phyloP scores from a whole-genome alignment of 2,329 filamentous ascomycete species.

The Plenodomus tracheiphilus region DNA sequence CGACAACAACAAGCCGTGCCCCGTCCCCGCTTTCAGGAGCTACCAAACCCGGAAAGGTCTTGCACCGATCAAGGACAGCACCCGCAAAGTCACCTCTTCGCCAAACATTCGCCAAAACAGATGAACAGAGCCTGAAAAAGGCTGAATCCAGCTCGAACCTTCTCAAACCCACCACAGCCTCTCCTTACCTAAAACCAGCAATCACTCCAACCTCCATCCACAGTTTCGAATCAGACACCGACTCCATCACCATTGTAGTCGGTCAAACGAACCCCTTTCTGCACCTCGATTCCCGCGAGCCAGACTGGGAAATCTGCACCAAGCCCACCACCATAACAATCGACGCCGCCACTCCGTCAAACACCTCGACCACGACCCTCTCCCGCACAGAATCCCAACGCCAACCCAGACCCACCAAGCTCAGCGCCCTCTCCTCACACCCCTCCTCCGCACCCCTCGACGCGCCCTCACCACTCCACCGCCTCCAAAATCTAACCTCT shows the following conservation, averaged over 20 bases:
- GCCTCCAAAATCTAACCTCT: slow-evolving; percentile 19
- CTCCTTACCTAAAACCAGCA: slow-evolving; percentile 16
- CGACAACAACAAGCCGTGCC: slow-evolving; percentile 22
- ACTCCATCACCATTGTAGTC: slow-evolving; percentile 32
- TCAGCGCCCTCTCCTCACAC: slow-evolving; percentile 33
- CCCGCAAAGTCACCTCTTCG: slow-evolving; percentile 34
- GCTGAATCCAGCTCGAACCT: slow-evolving; percentile 1
- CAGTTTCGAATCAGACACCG: slow-evolving; percentile 38
- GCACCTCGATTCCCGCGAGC: slow-evolving; percentile 30
- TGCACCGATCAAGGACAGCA: slow-evolving; percentile 36
- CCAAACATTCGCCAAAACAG: slow-evolving; percentile 21
- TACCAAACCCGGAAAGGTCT: slow-evolving; percentile 21
- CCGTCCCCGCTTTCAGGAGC: slow-evolving; percentile 30
- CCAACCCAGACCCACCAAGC: slow-evolving; percentile 29
- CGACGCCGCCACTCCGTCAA: not conserved
- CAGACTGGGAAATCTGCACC: slow-evolving; percentile 35
- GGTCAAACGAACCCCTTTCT: slow-evolving; percentile 23
- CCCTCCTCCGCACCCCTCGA: slow-evolving; percentile 34
- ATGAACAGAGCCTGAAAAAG: slow-evolving; percentile 5
- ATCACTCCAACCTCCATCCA: slow-evolving; percentile 30
- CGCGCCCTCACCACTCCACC: slow-evolving; percentile 21
- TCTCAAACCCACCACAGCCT: slow-evolving; percentile 9
- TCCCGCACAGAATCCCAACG: slow-evolving; percentile 19
- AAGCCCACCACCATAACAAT: slow-evolving; percentile 20
- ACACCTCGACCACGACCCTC: slow-evolving; percentile 1